Percentiles rank a stretch among this genome's conserved stretches.
Conservation (phyloP, 2,329 filamentous ascomycete genomes). For the Nannizzia gypsea region DNA sequence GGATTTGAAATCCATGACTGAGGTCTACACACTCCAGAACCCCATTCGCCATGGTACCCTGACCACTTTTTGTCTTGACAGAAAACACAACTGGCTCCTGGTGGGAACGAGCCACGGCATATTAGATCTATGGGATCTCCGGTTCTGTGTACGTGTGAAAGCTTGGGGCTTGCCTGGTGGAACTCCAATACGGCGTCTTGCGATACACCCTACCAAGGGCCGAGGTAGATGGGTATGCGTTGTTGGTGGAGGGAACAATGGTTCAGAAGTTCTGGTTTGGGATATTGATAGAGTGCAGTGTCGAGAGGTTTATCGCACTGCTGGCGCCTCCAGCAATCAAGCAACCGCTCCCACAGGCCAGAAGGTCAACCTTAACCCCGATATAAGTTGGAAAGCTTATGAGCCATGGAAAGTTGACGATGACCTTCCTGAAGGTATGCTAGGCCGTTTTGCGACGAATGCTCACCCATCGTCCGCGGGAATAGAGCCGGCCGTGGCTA, state of each 20-base stretch:
- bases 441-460: slow-evolving; percentile 62
- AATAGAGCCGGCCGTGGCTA: slow-evolving; percentile 48
- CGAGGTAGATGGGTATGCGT: slow-evolving; percentile 79
- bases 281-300: slow-evolving; percentile 84
- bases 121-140: slow-evolving; percentile 86
- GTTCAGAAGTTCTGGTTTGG: slow-evolving; percentile 81
- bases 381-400: slow-evolving; percentile 47
- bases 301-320: slow-evolving; percentile 69
- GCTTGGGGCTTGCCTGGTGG: slow-evolving; percentile 79
- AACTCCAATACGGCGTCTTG: slow-evolving; percentile 65
- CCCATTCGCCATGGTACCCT: slow-evolving; percentile 84
- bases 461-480: slow-evolving; percentile 32
- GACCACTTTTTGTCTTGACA: slow-evolving; percentile 81
- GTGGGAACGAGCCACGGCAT: slow-evolving; percentile 88
- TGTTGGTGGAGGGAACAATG: slow-evolving; percentile 71
- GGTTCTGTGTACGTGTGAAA: slow-evolving; percentile 80
- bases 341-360: slow-evolving; percentile 16
- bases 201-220: slow-evolving; percentile 65
- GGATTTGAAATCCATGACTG: slow-evolving; percentile 74
- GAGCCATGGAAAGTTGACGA: slow-evolving; percentile 84
- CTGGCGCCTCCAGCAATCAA: slow-evolving; percentile 20
- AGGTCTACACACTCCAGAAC: slow-evolving; percentile 70
- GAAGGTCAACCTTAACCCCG: slow-evolving; percentile 14
- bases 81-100: slow-evolving; percentile 77
- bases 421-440: slow-evolving; percentile 74